Percentiles rank a stretch among this genome's conserved stretches.
Conservation (phyloP, 495 filamentous ascomycete species). For the Penicillium cinerascens region DNA sequence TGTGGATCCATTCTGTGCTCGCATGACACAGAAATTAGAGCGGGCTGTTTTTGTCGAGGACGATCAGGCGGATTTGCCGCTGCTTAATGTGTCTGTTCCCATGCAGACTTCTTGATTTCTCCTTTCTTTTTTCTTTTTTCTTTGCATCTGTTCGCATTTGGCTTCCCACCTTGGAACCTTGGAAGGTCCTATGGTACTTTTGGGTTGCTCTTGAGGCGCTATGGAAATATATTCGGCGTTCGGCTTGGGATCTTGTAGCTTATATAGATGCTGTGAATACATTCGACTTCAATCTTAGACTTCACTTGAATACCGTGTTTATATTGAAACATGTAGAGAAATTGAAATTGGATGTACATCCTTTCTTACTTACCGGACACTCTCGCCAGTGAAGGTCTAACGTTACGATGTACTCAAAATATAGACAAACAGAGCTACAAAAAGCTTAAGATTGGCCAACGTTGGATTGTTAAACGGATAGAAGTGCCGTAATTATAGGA, state of each 20-base stretch:
- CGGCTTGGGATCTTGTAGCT: too few relatives aligned
- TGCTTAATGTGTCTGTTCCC: constrained; percentile 34
- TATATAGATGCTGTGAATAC: not conserved
- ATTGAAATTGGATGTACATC: too few relatives aligned
- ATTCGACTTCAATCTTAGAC: not conserved
- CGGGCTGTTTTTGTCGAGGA: constrained; percentile 50
- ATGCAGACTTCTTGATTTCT: constrained; percentile 33
- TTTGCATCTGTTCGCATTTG: not conserved
- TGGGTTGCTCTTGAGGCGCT: not conserved
- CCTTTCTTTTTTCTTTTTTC: not conserved
- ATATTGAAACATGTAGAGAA: not conserved
- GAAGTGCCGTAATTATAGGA: not conserved
- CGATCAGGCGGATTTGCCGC: constrained; percentile 41
- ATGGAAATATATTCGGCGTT: not conserved
- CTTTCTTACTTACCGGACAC: too few relatives aligned
- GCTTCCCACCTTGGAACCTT: not conserved
- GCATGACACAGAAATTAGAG: constrained; percentile 56
- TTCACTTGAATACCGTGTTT: not conserved
- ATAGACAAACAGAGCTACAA: too few relatives aligned
- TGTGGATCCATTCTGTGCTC: constrained; percentile 63
- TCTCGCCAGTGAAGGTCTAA: too few relatives aligned
- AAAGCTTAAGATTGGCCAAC: too few relatives aligned
- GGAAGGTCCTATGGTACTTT: not conserved
- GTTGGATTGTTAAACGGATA: not conserved
- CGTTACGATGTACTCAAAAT: too few relatives aligned